phyloP scores from a whole-genome alignment of 1,284 basidiomycete species.

The Dichomitus squalens region DNA sequence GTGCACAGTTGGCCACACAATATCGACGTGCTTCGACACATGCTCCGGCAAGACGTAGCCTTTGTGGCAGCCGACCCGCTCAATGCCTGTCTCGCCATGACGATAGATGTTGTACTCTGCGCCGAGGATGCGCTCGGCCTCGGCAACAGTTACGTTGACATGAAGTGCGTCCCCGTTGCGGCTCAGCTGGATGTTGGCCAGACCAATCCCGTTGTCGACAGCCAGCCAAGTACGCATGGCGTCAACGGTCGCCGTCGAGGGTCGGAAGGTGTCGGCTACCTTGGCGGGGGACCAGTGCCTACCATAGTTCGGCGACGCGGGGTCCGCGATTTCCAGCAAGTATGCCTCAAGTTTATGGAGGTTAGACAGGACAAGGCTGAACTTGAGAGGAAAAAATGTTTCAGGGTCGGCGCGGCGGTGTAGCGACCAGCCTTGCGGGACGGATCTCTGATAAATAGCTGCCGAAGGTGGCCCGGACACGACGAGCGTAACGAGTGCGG shows the following conservation, averaged over 20 bases:
- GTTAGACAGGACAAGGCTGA: conserved; percentile 48
- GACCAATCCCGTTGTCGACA: conserved; percentile 32
- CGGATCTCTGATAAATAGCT: background rate
- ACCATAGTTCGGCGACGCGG: conserved; percentile 42
- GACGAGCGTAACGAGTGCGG: background rate
- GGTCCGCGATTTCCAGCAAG: conserved; percentile 47
- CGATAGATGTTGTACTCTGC: conserved; percentile 49
- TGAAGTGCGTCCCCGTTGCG: conserved; percentile 42
- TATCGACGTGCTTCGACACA: conserved; percentile 27
- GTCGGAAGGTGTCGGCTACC: conserved; percentile 44
- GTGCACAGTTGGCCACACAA: conserved; percentile 27
- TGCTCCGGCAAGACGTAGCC: conserved; percentile 29
- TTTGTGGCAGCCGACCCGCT: conserved; percentile 32
- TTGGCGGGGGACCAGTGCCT: conserved; percentile 42
- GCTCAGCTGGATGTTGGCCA: conserved; percentile 35
- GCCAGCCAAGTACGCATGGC: conserved; percentile 35
- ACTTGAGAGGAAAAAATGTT: conserved; percentile 5
- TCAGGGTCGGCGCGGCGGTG: conserved; percentile 6
- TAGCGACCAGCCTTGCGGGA: conserved; percentile 7
- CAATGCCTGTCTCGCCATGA: conserved; percentile 37
- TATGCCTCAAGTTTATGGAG: conserved; percentile 41
- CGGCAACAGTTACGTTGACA: conserved; percentile 43
- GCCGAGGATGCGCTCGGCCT: conserved; percentile 46
- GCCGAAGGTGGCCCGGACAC: background rate
- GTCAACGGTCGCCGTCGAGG: conserved; percentile 41